These are phyloP conservation scores for Macrolepiota fuliginosa DNA, from an alignment of 768 basidiomycete genomes.

Conservation along the genomic window DNA sequence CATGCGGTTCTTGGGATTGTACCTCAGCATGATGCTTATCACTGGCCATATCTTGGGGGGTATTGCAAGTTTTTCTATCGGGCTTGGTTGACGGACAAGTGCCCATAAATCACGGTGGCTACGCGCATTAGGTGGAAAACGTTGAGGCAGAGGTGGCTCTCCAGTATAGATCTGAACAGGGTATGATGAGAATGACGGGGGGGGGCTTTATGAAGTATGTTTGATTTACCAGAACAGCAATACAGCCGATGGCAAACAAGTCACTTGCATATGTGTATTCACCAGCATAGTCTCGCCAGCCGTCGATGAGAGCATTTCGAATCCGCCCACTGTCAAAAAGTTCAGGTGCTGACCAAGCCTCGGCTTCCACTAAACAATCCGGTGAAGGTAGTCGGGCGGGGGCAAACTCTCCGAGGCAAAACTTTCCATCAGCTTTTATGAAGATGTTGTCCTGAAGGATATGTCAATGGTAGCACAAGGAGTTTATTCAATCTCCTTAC, in stretches of 20 bases:
- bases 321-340: constrained; percentile 16
- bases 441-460: constrained; percentile 19
- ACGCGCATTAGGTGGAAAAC: constrained; percentile 14
- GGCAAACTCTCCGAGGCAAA: constrained; percentile 22
- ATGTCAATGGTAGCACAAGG: not conserved
- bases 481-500: constrained; percentile 6
- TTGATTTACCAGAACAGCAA: constrained; percentile 18
- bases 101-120: constrained; percentile 11
- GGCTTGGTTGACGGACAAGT: constrained; percentile 11
- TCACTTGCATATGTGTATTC: constrained; percentile 23
- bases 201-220: not conserved
- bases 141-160: constrained; percentile 13
- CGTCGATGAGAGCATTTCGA: constrained; percentile 17
- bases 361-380: constrained; percentile 13
- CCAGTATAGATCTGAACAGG: constrained; percentile 17
- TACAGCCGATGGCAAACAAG: constrained; percentile 22
- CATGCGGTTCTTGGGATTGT: constrained; percentile 13
- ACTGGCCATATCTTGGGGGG: constrained; percentile 13
- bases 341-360: constrained; percentile 22
- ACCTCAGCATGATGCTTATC: constrained; percentile 15
- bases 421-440: constrained; percentile 17
- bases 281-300: constrained; percentile 22
- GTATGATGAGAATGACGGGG: not conserved
- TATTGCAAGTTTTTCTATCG: constrained; percentile 11
- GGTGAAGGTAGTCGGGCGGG: constrained; percentile 16